Base-by-base conservation (phyloP, 1,139 yeast species). In the Protomyces arabidopsidicola region DNA sequence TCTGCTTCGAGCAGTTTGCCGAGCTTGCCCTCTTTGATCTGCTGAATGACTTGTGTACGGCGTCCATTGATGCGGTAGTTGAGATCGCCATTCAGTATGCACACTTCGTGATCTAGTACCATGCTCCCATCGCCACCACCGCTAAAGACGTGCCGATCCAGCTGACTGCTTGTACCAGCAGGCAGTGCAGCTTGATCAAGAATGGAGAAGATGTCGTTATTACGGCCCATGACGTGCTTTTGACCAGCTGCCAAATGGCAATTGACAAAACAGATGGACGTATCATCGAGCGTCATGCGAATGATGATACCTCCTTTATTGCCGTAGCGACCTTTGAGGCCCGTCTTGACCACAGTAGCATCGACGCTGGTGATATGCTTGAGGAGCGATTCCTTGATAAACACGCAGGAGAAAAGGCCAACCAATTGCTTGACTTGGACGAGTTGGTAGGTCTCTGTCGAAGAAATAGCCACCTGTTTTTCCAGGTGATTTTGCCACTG, bases 241-340 rank as follows among this genome's bases (percentile, higher is more conserved):
- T 86, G 83, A 1, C 99, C 98, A 0, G 98, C 98, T 0, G 98
- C 97, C 68, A 84, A 79, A 78, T 93, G 99, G 2, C 95, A 88
- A 61, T 90, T 87, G 38, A 90, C 86, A 72, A 89, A 85, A 72
- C 96, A 88, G 66, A 88, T 78, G 0, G 88, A 81, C 0, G 93
- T 83, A 62, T 85, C 85, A 10, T 90, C 90, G 68, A 87, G 82
- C 65, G 85, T 81, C 74, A 93, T 84, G 68, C 97, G 80, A 12
- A 90, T 87, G 0, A 96, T 91, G 61, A 90, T 86, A 1, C 93
- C 97, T 38, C 99, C 99, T 74, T 93, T 93, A 72, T 93, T 93
- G 18, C 98, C 98, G 51, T 97, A 87, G 72, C 90, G 84, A 16
- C 98, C 98, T 20, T 96, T 96, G 61, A 93, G 78, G 0, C 99